A percentile compares a stretch with the other conserved stretches of the same genome.
Conservation (phyloP, 2,329 filamentous ascomycete species). For the Ceratocystis diversiconidia region DNA sequence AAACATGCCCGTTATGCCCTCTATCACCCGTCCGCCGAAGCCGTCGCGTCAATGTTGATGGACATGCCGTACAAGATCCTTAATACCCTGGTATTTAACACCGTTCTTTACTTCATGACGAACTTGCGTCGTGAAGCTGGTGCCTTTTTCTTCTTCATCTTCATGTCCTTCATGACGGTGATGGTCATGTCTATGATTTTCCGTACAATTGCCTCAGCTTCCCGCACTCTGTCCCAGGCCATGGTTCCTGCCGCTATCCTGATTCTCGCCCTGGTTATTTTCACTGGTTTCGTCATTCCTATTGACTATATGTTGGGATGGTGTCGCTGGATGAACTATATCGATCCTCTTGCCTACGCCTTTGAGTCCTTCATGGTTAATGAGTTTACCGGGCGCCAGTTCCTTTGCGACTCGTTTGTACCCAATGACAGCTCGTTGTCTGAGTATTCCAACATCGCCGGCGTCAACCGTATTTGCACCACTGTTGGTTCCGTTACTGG, state of each 20-base stretch:
- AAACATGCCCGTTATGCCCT: constrained; percentile 78
- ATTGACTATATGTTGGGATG: constrained; percentile 60
- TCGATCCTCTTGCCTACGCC: constrained; percentile 65
- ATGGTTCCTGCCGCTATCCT: constrained; percentile 46
- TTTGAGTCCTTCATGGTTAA: constrained; percentile 75
- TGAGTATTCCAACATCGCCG: constrained; percentile 27
- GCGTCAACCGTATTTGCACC: constrained; percentile 39
- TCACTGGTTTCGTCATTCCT: constrained; percentile 55
- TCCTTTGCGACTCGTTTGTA: constrained; percentile 35
- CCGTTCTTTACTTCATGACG: constrained; percentile 76
- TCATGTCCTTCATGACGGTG: constrained; percentile 60
- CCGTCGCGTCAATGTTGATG: constrained; percentile 71
- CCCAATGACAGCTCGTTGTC: constrained; percentile 27
- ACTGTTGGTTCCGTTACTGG: constrained; percentile 45
- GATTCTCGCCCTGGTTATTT: constrained; percentile 53
- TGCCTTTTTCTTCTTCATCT: constrained; percentile 72
- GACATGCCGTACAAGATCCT: constrained; percentile 71
- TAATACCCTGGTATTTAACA: constrained; percentile 65
- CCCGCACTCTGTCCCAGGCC: constrained; percentile 53
- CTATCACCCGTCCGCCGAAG: constrained; percentile 81
- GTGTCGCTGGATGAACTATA: constrained; percentile 71
- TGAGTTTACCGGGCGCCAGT: constrained; percentile 58
- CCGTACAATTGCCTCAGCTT: constrained; percentile 63
- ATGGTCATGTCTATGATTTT: constrained; percentile 78
- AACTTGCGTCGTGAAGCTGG: constrained; percentile 60